These are phyloP conservation scores for Fusarium papillatum DNA, from an alignment of 2,329 filamentous ascomycete genomes.

Conservation along the genomic window DNA sequence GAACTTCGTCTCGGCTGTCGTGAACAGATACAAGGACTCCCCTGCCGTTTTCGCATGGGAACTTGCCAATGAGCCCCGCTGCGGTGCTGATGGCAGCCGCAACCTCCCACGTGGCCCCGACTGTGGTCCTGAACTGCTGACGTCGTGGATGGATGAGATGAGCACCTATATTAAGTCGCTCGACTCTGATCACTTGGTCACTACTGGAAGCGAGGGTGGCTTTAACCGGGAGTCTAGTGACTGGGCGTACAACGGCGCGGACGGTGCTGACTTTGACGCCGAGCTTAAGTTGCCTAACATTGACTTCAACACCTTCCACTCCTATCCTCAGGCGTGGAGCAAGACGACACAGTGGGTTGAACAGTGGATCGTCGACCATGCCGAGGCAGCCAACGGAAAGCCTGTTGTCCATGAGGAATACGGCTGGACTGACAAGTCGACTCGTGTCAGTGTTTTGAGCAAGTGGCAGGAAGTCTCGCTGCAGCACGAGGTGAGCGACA, in stretches of 20 bases:
- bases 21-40: conserved; percentile 70
- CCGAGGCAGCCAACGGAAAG: conserved; percentile 59
- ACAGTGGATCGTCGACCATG: conserved; percentile 69
- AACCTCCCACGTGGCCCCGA: conserved; percentile 57
- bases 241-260: conserved; percentile 60
- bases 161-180: conserved; percentile 66
- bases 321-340: conserved; percentile 68
- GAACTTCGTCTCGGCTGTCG: conserved; percentile 70
- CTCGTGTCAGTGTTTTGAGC: conserved; percentile 59
- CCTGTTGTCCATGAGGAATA: conserved; percentile 60
- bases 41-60: conserved; percentile 77
- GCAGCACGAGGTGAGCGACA: conserved; percentile 62
- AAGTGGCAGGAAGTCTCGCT: conserved; percentile 64
- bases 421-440: conserved; percentile 57
- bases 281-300: conserved; percentile 60
- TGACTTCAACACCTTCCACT: conserved; percentile 69
- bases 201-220: conserved; percentile 70
- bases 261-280: conserved; percentile 67
- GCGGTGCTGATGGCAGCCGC: conserved; percentile 59
- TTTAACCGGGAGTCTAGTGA: conserved; percentile 61
- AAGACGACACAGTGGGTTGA: conserved; percentile 66
- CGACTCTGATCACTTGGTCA: conserved; percentile 66
- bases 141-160: conserved; percentile 66
- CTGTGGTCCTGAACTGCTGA: conserved; percentile 58
- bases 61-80: conserved; percentile 72